Percentiles rank a stretch among this genome's conserved stretches.
Conservation (phyloP, 129 eudicot species). For the Pittosporum tobira region DNA sequence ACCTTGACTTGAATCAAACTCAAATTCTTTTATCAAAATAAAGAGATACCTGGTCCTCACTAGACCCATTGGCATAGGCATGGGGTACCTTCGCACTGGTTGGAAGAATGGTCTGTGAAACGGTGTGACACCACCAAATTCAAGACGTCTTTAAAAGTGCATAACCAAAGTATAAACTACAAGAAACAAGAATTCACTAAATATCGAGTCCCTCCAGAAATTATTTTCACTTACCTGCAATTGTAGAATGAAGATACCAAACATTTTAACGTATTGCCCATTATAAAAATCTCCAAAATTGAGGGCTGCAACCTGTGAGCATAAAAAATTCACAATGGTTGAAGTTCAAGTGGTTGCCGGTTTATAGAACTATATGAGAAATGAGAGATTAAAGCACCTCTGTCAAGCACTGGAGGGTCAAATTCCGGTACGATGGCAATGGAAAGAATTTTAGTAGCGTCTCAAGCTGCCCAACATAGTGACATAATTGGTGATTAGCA, state of each 20-base stretch:
- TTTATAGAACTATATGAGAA: background rate
- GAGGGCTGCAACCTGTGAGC: conserved; percentile 82
- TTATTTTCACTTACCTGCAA: conserved; percentile 55
- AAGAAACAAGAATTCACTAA: background rate
- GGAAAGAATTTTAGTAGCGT: conserved; percentile 81
- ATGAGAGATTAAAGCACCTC: conserved; percentile 39
- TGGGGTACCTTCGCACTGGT: conserved; percentile 59
- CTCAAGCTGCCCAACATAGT: conserved; percentile 54
- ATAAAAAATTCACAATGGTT: conserved; percentile 5
- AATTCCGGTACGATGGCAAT: conserved; percentile 70
- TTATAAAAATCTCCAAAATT: conserved; percentile 83
- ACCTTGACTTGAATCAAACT: background rate
- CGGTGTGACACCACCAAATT: conserved; percentile 11
- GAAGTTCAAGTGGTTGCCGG: background rate
- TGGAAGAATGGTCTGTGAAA: conserved; percentile 61
- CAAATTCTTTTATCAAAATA: background rate
- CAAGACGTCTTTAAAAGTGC: conserved; percentile 3
- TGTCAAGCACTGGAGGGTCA: conserved; percentile 84
- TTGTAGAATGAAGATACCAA: conserved; percentile 67
- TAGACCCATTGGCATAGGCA: conserved; percentile 72
- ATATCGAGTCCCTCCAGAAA: background rate
- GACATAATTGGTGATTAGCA: conserved; percentile 4
- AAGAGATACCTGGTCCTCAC: conserved; percentile 93
- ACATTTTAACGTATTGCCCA: conserved; percentile 69
- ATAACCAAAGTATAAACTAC: conserved; percentile 1